Percentiles rank a stretch among this genome's conserved stretches.
Conservation (phyloP, 2,329 filamentous ascomycete genomes). For the Cryphonectria parasitica region DNA sequence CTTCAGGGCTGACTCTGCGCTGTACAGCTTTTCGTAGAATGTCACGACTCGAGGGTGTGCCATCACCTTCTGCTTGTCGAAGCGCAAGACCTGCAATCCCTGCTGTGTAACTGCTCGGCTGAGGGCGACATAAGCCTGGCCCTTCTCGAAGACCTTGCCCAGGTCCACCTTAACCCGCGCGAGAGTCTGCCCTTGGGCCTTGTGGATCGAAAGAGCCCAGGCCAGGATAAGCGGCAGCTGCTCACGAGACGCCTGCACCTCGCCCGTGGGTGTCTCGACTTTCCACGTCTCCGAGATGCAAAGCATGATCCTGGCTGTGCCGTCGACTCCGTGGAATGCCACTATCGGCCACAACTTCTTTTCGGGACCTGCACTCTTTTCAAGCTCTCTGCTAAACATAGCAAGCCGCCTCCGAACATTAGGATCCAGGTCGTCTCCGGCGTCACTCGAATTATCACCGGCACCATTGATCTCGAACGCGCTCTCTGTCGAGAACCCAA, state of each 20-base stretch:
- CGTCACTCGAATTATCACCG: constrained; percentile 46
- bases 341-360: constrained; percentile 78
- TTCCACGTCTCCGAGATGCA: constrained; percentile 93
- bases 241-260: constrained; percentile 84
- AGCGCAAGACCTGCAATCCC: constrained; percentile 85
- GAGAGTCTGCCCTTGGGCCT: constrained; percentile 93
- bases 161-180: constrained; percentile 95
- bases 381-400: constrained; percentile 47
- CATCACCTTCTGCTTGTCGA: constrained; percentile 90
- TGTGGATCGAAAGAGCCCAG: constrained; percentile 97
- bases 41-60: constrained; percentile 83
- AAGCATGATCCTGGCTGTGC: constrained; percentile 74
- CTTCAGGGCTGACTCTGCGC: constrained; percentile 56
- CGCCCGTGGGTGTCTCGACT: constrained; percentile 92
- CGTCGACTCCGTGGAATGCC: constrained; percentile 79
- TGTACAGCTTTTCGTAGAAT: constrained; percentile 84
- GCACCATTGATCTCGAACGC: constrained; percentile 42
- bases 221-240: constrained; percentile 90
- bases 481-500: constrained; percentile 68
- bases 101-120: constrained; percentile 88
- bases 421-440: constrained; percentile 34
- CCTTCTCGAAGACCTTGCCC: constrained; percentile 91
- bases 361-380: constrained; percentile 42
- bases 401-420: constrained; percentile 63
- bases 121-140: constrained; percentile 94